Base-by-base conservation (phyloP, 2,329 filamentous ascomycete genomes). In the Fusarium sp. region DNA sequence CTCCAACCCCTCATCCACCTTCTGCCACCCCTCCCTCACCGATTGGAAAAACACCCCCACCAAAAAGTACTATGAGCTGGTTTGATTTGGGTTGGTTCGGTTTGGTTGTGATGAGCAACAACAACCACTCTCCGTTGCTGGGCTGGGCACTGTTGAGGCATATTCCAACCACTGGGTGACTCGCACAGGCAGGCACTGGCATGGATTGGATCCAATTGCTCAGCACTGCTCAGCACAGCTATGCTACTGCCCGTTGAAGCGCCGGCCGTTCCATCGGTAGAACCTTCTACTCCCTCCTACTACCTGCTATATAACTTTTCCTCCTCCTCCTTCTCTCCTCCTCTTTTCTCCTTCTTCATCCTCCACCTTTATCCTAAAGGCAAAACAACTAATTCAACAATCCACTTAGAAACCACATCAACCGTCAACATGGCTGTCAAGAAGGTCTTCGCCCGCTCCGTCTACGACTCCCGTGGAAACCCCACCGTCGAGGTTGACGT, bases 391-490 rank as follows among this genome's bases (percentile, higher is more conserved):
- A 63, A 72, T 54, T 56, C 56, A 66, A 70, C 67, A 66, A 66
- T 58, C 47, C 60, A 67, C 56, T 44, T 48, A 74, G 67, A 63
- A 69, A 49, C 52, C 63, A 71, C 50, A 63, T 23, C 47, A 68
- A 59, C 47, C 55, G 59, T 76, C 84, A 94, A 80, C 75, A 99
- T 99, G 96, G 86, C 92, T 79, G 93, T 96, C 84, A 90, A 90
- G 83, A 95, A 94, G 88, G 89, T 96, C 81, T 92, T 94, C 89
- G 93, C 92, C 80, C 92, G 96, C 81, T 94, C 92, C 80, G 94
- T 99, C 87, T 99, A 95, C 90, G 96, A 99, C 89, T 98, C 96
- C 83, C 95, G 96, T 81, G 89, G 89, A 82, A 99, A 99, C 91
- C 96, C 96, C 79, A 99, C 96, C 81, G 95, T 98, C 80, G 95